phyloP scores from a whole-genome alignment of 2,329 filamentous ascomycete species.

The Xylaria polymorpha region DNA sequence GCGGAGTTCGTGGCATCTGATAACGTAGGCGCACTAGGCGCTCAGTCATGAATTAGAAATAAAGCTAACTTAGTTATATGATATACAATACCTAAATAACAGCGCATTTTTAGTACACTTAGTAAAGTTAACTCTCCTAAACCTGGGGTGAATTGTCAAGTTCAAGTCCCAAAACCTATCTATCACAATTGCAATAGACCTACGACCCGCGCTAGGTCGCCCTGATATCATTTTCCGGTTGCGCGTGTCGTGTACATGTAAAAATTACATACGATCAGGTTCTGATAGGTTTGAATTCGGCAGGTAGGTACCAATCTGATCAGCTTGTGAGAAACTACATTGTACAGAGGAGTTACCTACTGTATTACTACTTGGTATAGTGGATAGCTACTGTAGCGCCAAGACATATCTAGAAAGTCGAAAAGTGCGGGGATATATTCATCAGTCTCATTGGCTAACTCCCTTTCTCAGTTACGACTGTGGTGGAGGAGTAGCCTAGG shows the following conservation, averaged over 20 bases:
- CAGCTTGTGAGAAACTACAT: background rate
- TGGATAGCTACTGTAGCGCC: background rate
- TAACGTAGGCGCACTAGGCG: background rate
- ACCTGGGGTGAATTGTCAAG: background rate
- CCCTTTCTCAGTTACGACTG: background rate
- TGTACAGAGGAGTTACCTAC: background rate
- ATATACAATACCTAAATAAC: no score
- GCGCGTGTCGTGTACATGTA: background rate
- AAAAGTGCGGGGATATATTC: slow-evolving; percentile 27
- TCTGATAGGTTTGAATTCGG: background rate
- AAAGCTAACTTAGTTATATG: no score
- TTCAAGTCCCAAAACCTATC: background rate
- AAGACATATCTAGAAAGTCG: background rate
- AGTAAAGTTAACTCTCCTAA: no score
- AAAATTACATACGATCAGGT: background rate
- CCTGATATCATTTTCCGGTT: background rate
- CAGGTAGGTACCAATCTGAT: background rate
- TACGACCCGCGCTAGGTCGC: background rate
- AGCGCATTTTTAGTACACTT: no score
- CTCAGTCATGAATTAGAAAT: background rate
- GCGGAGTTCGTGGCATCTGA: background rate
- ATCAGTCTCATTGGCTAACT: slow-evolving; percentile 13
- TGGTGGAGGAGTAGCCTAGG: background rate
- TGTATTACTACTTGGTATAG: background rate
- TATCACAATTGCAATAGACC: background rate